phyloP scores from a whole-genome alignment of 2,329 filamentous ascomycete species.

The Talaromyces sp. region DNA sequence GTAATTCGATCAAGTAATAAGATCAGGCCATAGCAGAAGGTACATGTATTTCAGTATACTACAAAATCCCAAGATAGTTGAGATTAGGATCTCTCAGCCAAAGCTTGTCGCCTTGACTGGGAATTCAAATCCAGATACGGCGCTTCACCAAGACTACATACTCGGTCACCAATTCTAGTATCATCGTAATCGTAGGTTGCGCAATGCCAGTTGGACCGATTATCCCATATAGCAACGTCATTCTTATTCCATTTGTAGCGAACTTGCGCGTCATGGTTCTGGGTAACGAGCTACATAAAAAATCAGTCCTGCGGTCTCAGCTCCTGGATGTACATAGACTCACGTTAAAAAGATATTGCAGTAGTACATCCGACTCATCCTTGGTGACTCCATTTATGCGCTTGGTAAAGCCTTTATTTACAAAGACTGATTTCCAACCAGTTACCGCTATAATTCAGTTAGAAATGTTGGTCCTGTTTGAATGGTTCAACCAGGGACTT shows the following conservation, averaged over 20 bases:
- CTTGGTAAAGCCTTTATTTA: slow-evolving; percentile 41
- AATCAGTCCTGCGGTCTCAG: not conserved
- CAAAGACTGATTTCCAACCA: slow-evolving; percentile 59
- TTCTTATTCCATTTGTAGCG: slow-evolving; percentile 11
- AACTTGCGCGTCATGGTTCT: slow-evolving; percentile 11
- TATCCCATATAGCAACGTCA: slow-evolving; percentile 34
- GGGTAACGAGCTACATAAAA: slow-evolving; percentile 8
- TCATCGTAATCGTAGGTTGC: slow-evolving; percentile 7
- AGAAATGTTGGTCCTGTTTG: not conserved
- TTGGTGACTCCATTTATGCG: slow-evolving; percentile 46
- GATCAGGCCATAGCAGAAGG: not conserved
- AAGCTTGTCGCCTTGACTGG: not conserved
- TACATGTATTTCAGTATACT: not conserved
- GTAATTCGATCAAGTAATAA: not conserved
- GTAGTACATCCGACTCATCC: slow-evolving; percentile 32
- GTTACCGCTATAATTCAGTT: slow-evolving; percentile 48
- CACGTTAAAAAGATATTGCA: slow-evolving; percentile 12
- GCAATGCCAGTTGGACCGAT: slow-evolving; percentile 20
- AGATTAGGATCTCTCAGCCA: not conserved
- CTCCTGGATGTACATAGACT: not conserved
- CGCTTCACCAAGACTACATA: slow-evolving; percentile 30
- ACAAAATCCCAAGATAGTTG: not conserved
- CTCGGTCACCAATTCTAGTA: slow-evolving; percentile 1
- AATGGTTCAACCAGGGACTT: not conserved
- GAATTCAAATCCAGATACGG: slow-evolving; percentile 32